Base-by-base conservation (phyloP, 2,329 filamentous ascomycete genomes). In the Ascochyta fabae region DNA sequence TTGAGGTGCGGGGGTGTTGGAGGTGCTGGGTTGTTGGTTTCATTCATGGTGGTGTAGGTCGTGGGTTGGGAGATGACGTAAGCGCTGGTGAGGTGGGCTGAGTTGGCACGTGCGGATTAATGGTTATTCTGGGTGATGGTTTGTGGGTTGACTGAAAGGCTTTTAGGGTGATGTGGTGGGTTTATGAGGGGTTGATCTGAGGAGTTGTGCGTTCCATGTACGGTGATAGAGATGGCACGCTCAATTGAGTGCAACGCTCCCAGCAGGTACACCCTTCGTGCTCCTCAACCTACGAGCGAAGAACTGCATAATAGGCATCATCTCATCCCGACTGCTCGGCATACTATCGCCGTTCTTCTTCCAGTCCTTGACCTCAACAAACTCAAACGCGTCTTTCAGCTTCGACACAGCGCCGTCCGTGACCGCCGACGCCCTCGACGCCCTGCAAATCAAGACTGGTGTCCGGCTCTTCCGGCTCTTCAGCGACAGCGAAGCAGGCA, bases 281-380 rank as follows among this genome's bases (percentile, higher is more conserved):
- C 83, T 85, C 60, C 77, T 69, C 64, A 95, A 74, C 67, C 88
- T 83, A 46, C 88, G 83, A 0, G 88, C 88, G 66, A 92, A 84
- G 72, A 88, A 97, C 69, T 89, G 86, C 92, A 97, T 97, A 57
- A 97, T 84, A 0, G 93, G 92, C 67, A 93, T 71, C 83, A 96
- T 93, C 81, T 98, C 93, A 10, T 96, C 92, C 48, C 89, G 82
- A 71, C 83, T 88, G 41, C 81, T 80, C n/a, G 92, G 92, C 93
- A 97, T 96, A 1, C 83, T 84, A 74, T 96, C 91, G 6, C 88
- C 90, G 3, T 74, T 75, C 69, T 88, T 86, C 68, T 66, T 73
- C 75, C 75, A 78, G 47, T 77, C 74, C 48, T 69, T 71, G 41
- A 76, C 50, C 59, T 78, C 74, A 3, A 73, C 58, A 40, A 71